Evolutionary conservation across 257 asterid species (phyloP).

Genomic region (Mentha longifolia): DNA sequence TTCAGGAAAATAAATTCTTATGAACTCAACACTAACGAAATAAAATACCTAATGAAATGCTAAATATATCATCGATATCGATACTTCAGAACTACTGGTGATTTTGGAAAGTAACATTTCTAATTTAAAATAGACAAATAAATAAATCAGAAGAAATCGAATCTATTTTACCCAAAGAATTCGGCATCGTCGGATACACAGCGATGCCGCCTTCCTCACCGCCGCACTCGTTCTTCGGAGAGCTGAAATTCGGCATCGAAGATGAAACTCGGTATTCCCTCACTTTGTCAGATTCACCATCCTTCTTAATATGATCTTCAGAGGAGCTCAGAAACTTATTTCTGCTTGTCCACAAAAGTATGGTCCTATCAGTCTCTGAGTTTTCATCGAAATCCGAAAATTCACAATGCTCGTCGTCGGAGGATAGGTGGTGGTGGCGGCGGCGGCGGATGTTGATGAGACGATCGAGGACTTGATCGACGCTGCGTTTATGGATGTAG

Average conservation of each 20-base stretch:
- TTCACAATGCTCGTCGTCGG: slow-evolving; percentile 46
- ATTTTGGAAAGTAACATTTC: neutral
- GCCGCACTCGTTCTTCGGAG: slow-evolving; percentile 40
- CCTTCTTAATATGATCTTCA: slow-evolving; percentile 39
- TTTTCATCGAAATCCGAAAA: slow-evolving; percentile 29
- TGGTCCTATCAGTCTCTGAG: slow-evolving; percentile 24
- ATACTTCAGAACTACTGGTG: neutral
- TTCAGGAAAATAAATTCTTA: slow-evolving; percentile 20
- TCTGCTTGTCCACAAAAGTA: slow-evolving; percentile 38
- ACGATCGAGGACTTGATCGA: slow-evolving; percentile 85
- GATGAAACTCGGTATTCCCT: slow-evolving; percentile 48
- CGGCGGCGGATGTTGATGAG: slow-evolving; percentile 70
- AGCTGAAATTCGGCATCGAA: slow-evolving; percentile 56
- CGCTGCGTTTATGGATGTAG: slow-evolving; percentile 89
- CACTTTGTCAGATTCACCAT: slow-evolving; percentile 38
- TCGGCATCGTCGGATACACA: slow-evolving; percentile 25
- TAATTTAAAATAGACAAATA: neutral
- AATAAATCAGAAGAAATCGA: slow-evolving; percentile 41
- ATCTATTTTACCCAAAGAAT: slow-evolving; percentile 43
- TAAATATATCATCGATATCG: neutral
- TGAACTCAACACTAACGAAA: slow-evolving; percentile 2
- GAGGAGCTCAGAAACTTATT: slow-evolving; percentile 37
- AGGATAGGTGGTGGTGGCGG: slow-evolving; percentile 32
- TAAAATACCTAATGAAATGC: neutral
- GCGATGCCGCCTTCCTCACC: slow-evolving; percentile 37